phyloP scores from a whole-genome alignment of 768 basidiomycete species.

The Plicaturopsis crispa region DNA sequence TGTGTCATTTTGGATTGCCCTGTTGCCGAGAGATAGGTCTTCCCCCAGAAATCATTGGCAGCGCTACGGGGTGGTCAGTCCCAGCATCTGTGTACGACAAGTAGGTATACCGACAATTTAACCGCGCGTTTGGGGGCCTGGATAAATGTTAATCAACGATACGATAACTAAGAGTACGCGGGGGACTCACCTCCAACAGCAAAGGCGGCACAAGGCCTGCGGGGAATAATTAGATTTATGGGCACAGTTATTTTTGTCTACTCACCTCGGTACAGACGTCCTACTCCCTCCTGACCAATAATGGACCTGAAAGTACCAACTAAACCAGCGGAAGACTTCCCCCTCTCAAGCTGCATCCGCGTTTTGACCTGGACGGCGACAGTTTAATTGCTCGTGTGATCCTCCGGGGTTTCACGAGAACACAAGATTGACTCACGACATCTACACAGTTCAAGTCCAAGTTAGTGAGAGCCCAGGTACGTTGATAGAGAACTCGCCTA shows the following conservation, averaged over 20 bases:
- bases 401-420: background rate
- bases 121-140: conserved; percentile 98
- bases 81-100: background rate
- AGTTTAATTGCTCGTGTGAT: conserved; percentile 7
- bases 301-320: conserved; percentile 80
- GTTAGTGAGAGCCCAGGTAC: background rate
- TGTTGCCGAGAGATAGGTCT: conserved; percentile 50
- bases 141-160: no score
- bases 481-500: conserved; percentile 46
- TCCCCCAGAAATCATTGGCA: conserved; percentile 95
- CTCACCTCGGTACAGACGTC: conserved; percentile 83
- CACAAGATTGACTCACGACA: conserved; percentile 56
- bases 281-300: conserved; percentile 78
- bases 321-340: conserved; percentile 68
- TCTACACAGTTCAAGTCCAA: conserved; percentile 33
- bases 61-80: conserved; percentile 36
- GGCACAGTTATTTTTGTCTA: background rate
- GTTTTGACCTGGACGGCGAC: conserved; percentile 74
- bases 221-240: background rate
- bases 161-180: no score
- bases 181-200: conserved; percentile 86
- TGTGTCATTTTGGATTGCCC: conserved; percentile 87
- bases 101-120: conserved; percentile 60
- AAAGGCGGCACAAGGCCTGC: conserved; percentile 90
- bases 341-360: conserved; percentile 93